Percentiles rank a stretch among this genome's conserved stretches.
These are phyloP conservation scores for Paramyrothecium sp. DNA, from an alignment of 2,329 filamentous ascomycete species.

Conservation along the genomic window DNA sequence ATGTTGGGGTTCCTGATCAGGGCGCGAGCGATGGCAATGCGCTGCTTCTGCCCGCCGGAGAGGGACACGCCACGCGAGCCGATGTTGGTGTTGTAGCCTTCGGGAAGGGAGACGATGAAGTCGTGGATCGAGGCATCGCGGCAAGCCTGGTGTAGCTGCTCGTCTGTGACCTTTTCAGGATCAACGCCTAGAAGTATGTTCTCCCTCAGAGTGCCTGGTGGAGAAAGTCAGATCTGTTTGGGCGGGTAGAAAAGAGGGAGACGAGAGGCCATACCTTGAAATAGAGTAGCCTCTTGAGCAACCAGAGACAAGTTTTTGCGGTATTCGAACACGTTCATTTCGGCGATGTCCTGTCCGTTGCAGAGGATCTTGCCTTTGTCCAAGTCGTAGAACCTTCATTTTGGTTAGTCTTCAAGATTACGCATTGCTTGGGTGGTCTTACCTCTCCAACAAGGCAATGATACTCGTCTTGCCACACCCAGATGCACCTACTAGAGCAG, in stretches of 20 bases:
- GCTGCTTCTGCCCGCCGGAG: slow-evolving; percentile 72
- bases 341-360: slow-evolving; percentile 58
- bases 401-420: neutral
- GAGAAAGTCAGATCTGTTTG: too few species aligned
- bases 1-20: slow-evolving; percentile 64
- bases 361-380: slow-evolving; percentile 62
- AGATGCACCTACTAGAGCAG: slow-evolving; percentile 67
- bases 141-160: slow-evolving; percentile 50
- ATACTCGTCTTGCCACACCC: slow-evolving; percentile 74
- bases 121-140: slow-evolving; percentile 68
- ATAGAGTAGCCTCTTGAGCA: slow-evolving; percentile 72
- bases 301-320: slow-evolving; percentile 67
- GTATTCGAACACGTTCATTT: slow-evolving; percentile 60
- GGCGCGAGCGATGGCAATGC: slow-evolving; percentile 67
- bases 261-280: slow-evolving; percentile 49
- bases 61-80: slow-evolving; percentile 66
- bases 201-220: slow-evolving; percentile 58
- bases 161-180: slow-evolving; percentile 49
- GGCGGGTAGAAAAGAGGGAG: too few species aligned
- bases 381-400: slow-evolving; percentile 65
- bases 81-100: slow-evolving; percentile 66
- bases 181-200: slow-evolving; percentile 67
- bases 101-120: slow-evolving; percentile 65
- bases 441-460: slow-evolving; percentile 59
- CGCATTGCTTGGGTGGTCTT: neutral